phyloP scores from a whole-genome alignment of 2,329 filamentous ascomycete genomes.

The Aspergillus fructus region DNA sequence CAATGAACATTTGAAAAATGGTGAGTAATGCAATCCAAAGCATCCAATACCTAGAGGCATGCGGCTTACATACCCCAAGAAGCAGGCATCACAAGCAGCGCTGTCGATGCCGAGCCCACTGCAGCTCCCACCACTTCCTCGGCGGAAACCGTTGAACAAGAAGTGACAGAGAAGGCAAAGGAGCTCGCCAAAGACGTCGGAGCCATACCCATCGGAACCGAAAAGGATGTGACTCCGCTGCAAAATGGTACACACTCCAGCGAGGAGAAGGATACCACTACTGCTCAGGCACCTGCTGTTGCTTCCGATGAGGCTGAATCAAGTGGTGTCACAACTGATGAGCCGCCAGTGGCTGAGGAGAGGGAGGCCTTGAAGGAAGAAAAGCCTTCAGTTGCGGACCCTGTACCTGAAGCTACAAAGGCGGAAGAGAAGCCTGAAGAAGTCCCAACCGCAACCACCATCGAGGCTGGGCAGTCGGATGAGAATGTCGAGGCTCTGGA shows the following conservation, averaged over 20 bases:
- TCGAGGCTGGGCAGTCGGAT: neutral
- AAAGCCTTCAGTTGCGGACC: constrained; percentile 1
- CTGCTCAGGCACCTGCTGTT: constrained; percentile 3
- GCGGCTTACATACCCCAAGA: constrained; percentile 15
- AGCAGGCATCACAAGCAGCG: constrained; percentile 24
- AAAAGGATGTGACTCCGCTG: constrained; percentile 5
- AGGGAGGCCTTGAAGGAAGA: constrained; percentile 5
- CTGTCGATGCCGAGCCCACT: constrained; percentile 15
- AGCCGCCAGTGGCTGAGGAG: neutral
- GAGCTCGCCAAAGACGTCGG: constrained; percentile 14
- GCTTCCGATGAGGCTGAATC: constrained; percentile 10
- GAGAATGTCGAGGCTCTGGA: too few relatives aligned
- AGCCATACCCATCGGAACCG: neutral
- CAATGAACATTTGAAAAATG: constrained; percentile 25
- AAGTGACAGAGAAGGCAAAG: constrained; percentile 14
- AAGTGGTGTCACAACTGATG: constrained; percentile 13
- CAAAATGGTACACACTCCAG: constrained; percentile 9
- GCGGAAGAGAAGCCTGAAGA: constrained; percentile 2
- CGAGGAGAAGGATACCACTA: constrained; percentile 3
- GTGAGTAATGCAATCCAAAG: constrained; percentile 17
- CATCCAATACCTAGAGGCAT: neutral
- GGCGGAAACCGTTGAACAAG: constrained; percentile 15
- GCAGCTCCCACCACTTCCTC: constrained; percentile 3
- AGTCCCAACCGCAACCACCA: neutral
- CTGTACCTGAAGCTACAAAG: neutral